phyloP scores from a whole-genome alignment of 169 alveolate genomes.

The Cryptosporidium felis region DNA sequence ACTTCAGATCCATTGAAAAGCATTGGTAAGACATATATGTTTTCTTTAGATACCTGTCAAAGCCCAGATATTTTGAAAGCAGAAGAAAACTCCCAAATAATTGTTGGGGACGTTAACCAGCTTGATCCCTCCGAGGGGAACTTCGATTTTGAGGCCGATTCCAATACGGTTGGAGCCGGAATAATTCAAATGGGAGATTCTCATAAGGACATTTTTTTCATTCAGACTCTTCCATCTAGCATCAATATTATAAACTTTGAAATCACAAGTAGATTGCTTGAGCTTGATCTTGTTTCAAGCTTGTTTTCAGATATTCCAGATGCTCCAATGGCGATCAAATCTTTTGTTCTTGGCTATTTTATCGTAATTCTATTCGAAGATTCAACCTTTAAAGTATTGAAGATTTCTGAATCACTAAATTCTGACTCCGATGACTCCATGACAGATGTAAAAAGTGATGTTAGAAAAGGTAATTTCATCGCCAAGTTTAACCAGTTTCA shows the following conservation, averaged over 20 bases:
- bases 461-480: neutral
- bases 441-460: no score
- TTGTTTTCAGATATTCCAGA: conserved; percentile 11
- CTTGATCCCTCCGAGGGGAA: conserved; percentile 40
- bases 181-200: neutral
- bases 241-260: conserved; percentile 7
- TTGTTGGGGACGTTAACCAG: conserved; percentile 56
- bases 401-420: neutral
- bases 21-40: conserved; percentile 52
- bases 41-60: conserved; percentile 19
- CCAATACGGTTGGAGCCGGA: conserved; percentile 53
- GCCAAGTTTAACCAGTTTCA: neutral
- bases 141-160: conserved; percentile 54
- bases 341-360: neutral
- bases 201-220: neutral
- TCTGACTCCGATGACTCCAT: no score
- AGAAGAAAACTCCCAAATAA: neutral
- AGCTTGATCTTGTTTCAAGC: conserved; percentile 1
- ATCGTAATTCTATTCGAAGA: conserved; percentile 42
- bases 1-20: conserved; percentile 62
- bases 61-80: neutral
- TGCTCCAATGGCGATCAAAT: conserved; percentile 63
- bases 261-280: conserved; percentile 7
- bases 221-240: conserved; percentile 35
- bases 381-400: conserved; percentile 21